Conservation (phyloP, 2,329 filamentous ascomycete genomes). For the Parafenestella ontariensis region DNA sequence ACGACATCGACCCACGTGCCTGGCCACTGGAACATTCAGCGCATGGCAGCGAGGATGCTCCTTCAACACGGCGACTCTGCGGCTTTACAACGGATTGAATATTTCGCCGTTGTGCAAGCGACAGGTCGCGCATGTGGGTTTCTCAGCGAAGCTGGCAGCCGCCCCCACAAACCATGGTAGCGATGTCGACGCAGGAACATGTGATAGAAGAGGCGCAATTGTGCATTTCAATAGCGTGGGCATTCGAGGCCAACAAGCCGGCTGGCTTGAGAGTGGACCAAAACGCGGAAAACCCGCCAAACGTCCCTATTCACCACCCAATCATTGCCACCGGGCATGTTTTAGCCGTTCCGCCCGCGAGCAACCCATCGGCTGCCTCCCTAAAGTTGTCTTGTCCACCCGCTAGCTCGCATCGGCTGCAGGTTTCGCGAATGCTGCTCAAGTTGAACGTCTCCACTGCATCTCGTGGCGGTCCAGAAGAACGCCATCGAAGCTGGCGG, state of each 20-base stretch:
- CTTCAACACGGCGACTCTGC: neutral
- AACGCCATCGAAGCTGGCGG: slow-evolving; percentile 15
- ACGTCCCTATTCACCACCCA: neutral
- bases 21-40: slow-evolving; percentile 5
- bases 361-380: slow-evolving; percentile 1
- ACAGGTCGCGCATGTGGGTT: neutral
- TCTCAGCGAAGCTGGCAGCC: neutral
- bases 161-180: neutral
- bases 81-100: neutral
- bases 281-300: slow-evolving; percentile 3
- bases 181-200: neutral
- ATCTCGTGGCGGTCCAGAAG: slow-evolving; percentile 17
- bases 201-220: slow-evolving; percentile 2
- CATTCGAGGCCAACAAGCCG: neutral
- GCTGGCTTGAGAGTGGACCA: slow-evolving; percentile 2
- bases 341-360: slow-evolving; percentile 3
- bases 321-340: slow-evolving; percentile 6
- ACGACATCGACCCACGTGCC: slow-evolving; percentile 9
- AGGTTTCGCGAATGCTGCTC: neutral
- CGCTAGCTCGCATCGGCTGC: slow-evolving; percentile 6
- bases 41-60: neutral
- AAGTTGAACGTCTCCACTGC: slow-evolving; percentile 2
- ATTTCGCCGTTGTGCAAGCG: neutral
- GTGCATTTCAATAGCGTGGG: slow-evolving; percentile 10
- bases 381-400: neutral